Evolutionary conservation across 352 stramenopile genomes (phyloP), one percentile per base, ranked within the genome.

Genomic region (Phytopythium mirpurense): DNA sequence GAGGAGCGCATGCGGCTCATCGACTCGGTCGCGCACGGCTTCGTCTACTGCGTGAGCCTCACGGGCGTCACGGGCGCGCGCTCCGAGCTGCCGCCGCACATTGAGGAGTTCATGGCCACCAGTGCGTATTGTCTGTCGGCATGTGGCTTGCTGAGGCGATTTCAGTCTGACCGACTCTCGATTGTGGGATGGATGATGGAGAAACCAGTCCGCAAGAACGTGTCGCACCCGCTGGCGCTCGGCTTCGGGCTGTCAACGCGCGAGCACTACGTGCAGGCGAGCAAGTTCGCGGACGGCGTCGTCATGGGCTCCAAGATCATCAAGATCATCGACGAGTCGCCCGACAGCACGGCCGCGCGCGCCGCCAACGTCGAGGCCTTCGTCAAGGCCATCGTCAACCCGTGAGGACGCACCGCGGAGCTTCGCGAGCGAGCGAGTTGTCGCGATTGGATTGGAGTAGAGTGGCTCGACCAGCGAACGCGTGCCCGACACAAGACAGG

Each of bases 201-300:
- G n/a, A n/a, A n/a, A n/a, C n/a, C 49, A 91, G 84, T 94, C 62
- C 84, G 84, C 57, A 72, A 70, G 45, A 85, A 91, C 59, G 80
- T 93, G 44, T 90, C 83, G 64, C 66, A 86, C 55, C 96, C 96
- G 19, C 72, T 99, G 11, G 96, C 94, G 26, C 87, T 99, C 14
- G 97, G 97, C 48, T 99, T 99, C 69, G 97, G 97, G 24, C 93
- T 99, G 41, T 98, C 92, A 32, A 98, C 77, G 38, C 89, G 90
- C 27, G 69, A 98, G 51, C 91, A 98, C 62, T 92, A 94, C 42
- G 41, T 86, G 19, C 84, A 97, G 72, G 96, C 98, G 1, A 86
- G 93, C 47, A 77, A 83, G 35, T 76, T 98, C 24, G 93, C 95
- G 12, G 95, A 98, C 45, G 87, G 85, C 36, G 81, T 92, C 37